Evolutionary conservation across 345 rosid species (phyloP).

Genomic region (Salix exigua): DNA sequence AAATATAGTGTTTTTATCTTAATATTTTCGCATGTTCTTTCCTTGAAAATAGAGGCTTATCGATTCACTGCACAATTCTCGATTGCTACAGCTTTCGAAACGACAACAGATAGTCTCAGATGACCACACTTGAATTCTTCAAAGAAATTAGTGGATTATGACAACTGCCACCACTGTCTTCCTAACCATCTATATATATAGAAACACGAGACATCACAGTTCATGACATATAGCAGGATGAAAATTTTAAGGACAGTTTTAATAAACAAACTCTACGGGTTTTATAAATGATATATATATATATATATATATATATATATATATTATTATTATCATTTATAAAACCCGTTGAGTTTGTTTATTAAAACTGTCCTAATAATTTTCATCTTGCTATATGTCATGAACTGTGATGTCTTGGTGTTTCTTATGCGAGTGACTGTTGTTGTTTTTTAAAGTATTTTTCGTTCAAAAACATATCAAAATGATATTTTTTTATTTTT

Average conservation of each 20-base stretch:
- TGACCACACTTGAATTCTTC: background rate
- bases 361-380: background rate
- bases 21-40: background rate
- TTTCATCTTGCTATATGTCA: background rate
- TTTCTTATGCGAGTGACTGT: too few relatives aligned
- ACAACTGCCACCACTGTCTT: background rate
- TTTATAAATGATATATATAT: too few relatives aligned
- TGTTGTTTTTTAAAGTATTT: too few relatives aligned
- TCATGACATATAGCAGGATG: too few relatives aligned
- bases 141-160: background rate
- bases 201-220: too few relatives aligned
- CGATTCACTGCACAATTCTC: background rate
- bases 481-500: too few relatives aligned
- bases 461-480: too few relatives aligned
- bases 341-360: background rate
- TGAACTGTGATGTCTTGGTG: background rate
- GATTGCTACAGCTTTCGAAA: conserved; percentile 66
- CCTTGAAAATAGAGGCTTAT: background rate
- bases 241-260: too few relatives aligned
- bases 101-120: conserved; percentile 61
- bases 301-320: too few relatives aligned
- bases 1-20: too few relatives aligned
- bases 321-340: background rate
- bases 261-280: too few relatives aligned
- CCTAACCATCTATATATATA: background rate